A percentile compares a stretch with the other conserved stretches of the same genome.
Evolutionary conservation across 2,329 filamentous ascomycete genomes (phyloP).

Genomic region (Tolypocladium paradoxum): DNA sequence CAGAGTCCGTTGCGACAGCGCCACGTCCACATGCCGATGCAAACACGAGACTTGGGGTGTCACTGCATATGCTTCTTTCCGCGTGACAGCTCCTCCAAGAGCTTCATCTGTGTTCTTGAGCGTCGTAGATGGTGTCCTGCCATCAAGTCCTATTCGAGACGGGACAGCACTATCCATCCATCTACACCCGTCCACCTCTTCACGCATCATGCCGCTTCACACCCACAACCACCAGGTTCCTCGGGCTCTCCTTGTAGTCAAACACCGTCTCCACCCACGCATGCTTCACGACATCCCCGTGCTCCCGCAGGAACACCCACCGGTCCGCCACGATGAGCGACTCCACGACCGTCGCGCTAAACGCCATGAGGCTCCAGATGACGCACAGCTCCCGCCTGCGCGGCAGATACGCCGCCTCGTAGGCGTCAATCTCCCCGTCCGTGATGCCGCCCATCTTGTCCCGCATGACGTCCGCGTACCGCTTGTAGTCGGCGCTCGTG

Average conservation of each 20-base stretch:
- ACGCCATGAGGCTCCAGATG: conserved; percentile 93
- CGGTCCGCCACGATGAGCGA: conserved; percentile 83
- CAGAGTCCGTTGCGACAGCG: too few relatives aligned
- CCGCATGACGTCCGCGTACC: conserved; percentile 48
- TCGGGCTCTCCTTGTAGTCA: conserved; percentile 73
- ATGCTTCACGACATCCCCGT: conserved; percentile 54
- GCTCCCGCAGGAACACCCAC: conserved; percentile 78
- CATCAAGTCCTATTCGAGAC: not conserved
- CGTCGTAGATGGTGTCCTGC: not conserved
- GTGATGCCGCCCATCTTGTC: conserved; percentile 58
- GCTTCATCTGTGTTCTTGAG: not conserved
- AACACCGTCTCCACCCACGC: conserved; percentile 94
- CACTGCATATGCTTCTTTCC: not conserved
- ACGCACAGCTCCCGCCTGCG: conserved; percentile 74
- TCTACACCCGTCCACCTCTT: not conserved
- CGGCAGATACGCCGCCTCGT: conserved; percentile 52
- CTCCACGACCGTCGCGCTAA: conserved; percentile 81
- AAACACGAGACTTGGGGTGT: not conserved
- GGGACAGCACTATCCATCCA: not conserved
- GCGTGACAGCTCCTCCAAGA: not conserved
- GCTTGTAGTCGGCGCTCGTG: conserved; percentile 42
- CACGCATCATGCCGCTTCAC: conserved; percentile 50
- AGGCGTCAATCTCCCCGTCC: conserved; percentile 63
- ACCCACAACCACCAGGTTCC: conserved; percentile 88
- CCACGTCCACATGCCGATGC: not conserved